phyloP scores from a whole-genome alignment of 2,329 filamentous ascomycete genomes.

The Colletotrichum ledebouriae region DNA sequence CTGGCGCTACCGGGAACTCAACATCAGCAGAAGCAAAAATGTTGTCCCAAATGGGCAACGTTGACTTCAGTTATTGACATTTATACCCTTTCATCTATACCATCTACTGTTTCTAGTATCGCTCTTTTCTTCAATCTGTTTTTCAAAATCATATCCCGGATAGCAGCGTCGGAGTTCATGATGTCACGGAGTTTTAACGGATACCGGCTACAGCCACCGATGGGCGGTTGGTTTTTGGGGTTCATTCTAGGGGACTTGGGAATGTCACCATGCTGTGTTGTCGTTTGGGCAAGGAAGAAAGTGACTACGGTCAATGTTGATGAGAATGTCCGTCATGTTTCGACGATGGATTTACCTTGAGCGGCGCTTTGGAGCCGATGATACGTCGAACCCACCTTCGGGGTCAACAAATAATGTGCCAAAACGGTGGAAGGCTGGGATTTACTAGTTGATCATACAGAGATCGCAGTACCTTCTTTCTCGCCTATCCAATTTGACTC shows the following conservation, averaged over 20 bases:
- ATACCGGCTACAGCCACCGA: slow-evolving; percentile 33
- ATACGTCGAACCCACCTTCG: slow-evolving; percentile 29
- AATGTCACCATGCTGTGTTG: slow-evolving; percentile 30
- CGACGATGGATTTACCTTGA: slow-evolving; percentile 21
- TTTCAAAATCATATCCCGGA: slow-evolving; percentile 44
- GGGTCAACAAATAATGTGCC: slow-evolving; percentile 17
- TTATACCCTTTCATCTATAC: slow-evolving; percentile 42
- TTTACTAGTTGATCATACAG: slow-evolving; percentile 11
- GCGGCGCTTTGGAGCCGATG: slow-evolving; percentile 22
- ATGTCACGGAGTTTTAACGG: slow-evolving; percentile 48
- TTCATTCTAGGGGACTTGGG: slow-evolving; percentile 30
- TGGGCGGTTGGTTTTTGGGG: slow-evolving; percentile 36
- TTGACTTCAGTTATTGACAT: slow-evolving; percentile 72
- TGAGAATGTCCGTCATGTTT: slow-evolving; percentile 31
- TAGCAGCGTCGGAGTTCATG: slow-evolving; percentile 53
- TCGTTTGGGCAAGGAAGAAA: slow-evolving; percentile 32
- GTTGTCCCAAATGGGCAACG: slow-evolving; percentile 67
- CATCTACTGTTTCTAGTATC: slow-evolving; percentile 41
- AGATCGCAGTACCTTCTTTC: slow-evolving; percentile 25
- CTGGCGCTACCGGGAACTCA: slow-evolving; percentile 49
- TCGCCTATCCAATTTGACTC: slow-evolving; percentile 37
- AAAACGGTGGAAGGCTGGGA: slow-evolving; percentile 15
- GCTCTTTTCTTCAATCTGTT: slow-evolving; percentile 36
- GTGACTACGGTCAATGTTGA: slow-evolving; percentile 38
- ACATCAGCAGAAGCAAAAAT: slow-evolving; percentile 64